Evolutionary conservation across 73 alveolate species (phyloP).

Genomic region (Symbiodinium natans): DNA sequence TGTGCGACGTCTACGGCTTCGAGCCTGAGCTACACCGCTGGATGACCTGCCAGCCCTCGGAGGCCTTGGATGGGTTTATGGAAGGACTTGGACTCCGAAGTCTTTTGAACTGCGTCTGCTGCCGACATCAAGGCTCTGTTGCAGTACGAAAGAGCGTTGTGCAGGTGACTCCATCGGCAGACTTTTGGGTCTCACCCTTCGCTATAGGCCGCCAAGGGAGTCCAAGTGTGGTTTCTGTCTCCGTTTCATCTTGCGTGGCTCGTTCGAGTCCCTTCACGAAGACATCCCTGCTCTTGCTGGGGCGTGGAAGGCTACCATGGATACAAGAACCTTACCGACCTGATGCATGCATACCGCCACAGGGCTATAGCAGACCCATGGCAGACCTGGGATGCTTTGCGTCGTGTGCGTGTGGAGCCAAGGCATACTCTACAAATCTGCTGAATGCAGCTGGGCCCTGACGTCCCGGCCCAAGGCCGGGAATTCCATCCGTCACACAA

Average conservation of each 20-base stretch:
- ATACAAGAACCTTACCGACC: slow-evolving; percentile 3
- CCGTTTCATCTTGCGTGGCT: neutral
- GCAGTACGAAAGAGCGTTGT: too few species aligned
- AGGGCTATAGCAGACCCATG: neutral
- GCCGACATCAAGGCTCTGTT: too few species aligned
- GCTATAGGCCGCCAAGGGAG: neutral
- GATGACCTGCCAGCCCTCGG: neutral
- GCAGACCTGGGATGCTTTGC: neutral
- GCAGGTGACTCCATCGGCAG: neutral
- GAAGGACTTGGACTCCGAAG: neutral
- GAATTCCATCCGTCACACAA: neutral
- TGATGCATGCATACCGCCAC: slow-evolving; percentile 38
- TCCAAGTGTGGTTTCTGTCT: neutral
- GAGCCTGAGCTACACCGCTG: slow-evolving; percentile 20
- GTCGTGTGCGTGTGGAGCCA: neutral
- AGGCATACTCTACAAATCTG: slow-evolving; percentile 9
- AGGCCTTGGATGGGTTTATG: neutral
- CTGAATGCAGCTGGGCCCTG: slow-evolving; percentile 8
- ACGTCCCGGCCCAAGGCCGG: slow-evolving; percentile 37
- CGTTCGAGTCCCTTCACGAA: neutral
- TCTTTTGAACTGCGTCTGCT: too few species aligned
- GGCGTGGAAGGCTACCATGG: slow-evolving; percentile 44
- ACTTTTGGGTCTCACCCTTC: slow-evolving; percentile 25
- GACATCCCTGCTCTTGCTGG: neutral
- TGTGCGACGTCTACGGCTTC: slow-evolving; percentile 19